phyloP scores from a whole-genome alignment of 805 yeast species.

The Priceomyces melissophilus region DNA sequence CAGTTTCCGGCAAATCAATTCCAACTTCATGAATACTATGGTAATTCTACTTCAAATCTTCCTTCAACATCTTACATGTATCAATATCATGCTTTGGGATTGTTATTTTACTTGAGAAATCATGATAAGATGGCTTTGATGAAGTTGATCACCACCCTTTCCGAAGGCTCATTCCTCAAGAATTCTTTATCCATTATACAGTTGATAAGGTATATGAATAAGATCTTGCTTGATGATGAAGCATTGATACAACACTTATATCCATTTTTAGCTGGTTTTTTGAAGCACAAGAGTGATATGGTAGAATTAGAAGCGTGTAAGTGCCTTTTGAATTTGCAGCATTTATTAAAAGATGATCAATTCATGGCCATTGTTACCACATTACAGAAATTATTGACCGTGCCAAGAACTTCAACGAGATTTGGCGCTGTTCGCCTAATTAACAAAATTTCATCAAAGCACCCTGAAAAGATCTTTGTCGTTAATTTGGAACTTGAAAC shows the following conservation, averaged over 20 bases:
- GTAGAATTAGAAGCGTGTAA: constrained; percentile 92
- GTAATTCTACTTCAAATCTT: constrained; percentile 44
- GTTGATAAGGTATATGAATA: constrained; percentile 77
- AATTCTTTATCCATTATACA: constrained; percentile 83
- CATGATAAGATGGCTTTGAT: constrained; percentile 92
- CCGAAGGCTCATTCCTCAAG: constrained; percentile 58
- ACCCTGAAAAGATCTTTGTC: constrained; percentile 73
- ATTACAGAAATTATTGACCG: constrained; percentile 72
- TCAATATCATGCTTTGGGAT: constrained; percentile 94
- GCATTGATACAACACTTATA: constrained; percentile 55
- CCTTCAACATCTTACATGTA: constrained; percentile 77
- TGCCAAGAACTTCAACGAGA: constrained; percentile 85
- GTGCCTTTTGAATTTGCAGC: constrained; percentile 53
- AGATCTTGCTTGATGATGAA: constrained; percentile 69
- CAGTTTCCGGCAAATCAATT: constrained; percentile 48
- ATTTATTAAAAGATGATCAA: constrained; percentile 58
- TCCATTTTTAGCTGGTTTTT: constrained; percentile 65
- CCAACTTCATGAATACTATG: constrained; percentile 55
- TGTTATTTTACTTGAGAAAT: constrained; percentile 80
- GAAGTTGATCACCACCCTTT: constrained; percentile 80
- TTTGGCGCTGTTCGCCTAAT: constrained; percentile 92
- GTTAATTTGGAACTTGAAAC: constrained; percentile 85
- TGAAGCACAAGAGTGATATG: constrained; percentile 79
- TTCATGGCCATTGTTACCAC: constrained; percentile 68
- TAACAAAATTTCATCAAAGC: constrained; percentile 76